phyloP scores from a whole-genome alignment of 345 rosid species.

The Acer saccharum region DNA sequence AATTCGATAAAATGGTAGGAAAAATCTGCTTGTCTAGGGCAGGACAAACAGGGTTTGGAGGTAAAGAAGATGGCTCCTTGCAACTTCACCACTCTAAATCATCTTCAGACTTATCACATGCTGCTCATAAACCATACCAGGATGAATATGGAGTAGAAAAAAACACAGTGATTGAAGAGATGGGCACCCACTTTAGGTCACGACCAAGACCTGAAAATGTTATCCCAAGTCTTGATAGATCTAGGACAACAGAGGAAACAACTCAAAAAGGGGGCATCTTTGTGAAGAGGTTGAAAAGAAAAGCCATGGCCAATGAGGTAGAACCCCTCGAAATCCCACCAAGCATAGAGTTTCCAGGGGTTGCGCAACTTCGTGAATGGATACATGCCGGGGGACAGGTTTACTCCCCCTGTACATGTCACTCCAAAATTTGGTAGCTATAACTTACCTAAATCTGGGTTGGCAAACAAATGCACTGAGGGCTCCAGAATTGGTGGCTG shows the following conservation, averaged over 20 bases:
- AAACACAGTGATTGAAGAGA: constrained; percentile 9
- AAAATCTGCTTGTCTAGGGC: constrained; percentile 12
- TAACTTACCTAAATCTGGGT: neutral
- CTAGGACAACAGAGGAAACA: constrained; percentile 2
- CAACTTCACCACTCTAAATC: constrained; percentile 3
- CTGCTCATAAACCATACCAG: neutral
- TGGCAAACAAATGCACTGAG: constrained; percentile 9
- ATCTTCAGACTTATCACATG: neutral
- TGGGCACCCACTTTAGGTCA: neutral
- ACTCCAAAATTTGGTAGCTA: constrained; percentile 48
- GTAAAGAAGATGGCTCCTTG: neutral
- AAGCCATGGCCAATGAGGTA: constrained; percentile 32
- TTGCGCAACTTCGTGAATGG: constrained; percentile 36
- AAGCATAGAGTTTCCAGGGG: constrained; percentile 30
- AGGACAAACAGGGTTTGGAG: neutral
- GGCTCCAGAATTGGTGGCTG: constrained; percentile 37
- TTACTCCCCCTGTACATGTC: constrained; percentile 28
- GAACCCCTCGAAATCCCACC: constrained; percentile 34
- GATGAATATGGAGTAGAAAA: constrained; percentile 7
- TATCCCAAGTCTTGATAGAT: neutral
- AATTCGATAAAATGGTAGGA: constrained; percentile 36
- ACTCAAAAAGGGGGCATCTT: constrained; percentile 3
- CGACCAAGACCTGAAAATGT: constrained; percentile 1
- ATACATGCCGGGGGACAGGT: constrained; percentile 26
- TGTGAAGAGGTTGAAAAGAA: constrained; percentile 34